phyloP scores from a whole-genome alignment of 495 filamentous ascomycete species.

The Hypoxylon perforatum region DNA sequence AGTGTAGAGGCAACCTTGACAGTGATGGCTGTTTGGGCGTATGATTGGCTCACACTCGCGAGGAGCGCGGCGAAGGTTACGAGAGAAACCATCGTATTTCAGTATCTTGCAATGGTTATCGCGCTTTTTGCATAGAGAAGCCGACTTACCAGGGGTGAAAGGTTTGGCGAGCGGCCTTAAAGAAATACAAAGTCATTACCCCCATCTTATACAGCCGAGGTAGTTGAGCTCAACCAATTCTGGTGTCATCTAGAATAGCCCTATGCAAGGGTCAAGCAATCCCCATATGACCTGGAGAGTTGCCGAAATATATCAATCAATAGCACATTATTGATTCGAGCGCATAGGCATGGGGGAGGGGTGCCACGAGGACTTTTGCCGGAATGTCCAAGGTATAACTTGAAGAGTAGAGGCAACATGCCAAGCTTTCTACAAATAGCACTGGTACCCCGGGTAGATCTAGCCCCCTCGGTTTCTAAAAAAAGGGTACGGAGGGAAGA shows the following conservation, averaged over 20 bases:
- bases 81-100: conserved; percentile 13
- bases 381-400: background rate
- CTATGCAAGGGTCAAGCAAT: conserved; percentile 5
- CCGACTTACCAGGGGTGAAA: background rate
- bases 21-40: conserved; percentile 44
- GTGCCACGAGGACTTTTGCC: conserved; percentile 7
- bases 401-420: background rate
- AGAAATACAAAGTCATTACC: background rate
- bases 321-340: conserved; percentile 12
- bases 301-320: conserved; percentile 17
- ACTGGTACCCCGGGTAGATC: background rate
- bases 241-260: background rate
- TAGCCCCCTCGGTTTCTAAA: background rate
- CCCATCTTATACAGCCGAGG: conserved; percentile 14
- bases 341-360: conserved; percentile 2
- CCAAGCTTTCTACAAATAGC: background rate
- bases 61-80: conserved; percentile 8
- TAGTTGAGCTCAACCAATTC: background rate
- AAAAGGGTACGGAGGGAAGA: background rate
- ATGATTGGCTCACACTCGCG: conserved; percentile 16
- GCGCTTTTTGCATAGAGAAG: background rate
- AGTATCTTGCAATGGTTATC: background rate
- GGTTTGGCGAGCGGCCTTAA: background rate
- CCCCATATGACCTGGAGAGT: background rate
- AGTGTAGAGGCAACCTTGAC: conserved; percentile 46